Evolutionary conservation across 176 grass and related monocot species (phyloP), one percentile per base, ranked within the genome.

Genomic region (Canna indica): DNA sequence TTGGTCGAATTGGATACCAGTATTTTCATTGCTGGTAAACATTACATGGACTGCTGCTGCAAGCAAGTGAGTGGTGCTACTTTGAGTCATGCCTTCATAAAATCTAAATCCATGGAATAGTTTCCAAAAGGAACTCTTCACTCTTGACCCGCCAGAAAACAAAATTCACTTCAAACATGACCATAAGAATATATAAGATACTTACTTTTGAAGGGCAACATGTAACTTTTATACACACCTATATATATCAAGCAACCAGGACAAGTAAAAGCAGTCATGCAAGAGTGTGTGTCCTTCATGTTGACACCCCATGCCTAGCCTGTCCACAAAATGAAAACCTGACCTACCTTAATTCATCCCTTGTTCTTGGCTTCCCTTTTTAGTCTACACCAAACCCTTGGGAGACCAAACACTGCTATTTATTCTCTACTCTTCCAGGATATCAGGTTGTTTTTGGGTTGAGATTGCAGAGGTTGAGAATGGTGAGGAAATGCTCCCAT

Each of bases 401-500:
- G 60, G 34, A 46, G 44, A 46, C 52, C 52, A 56, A 56, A 56
- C 52, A n/a, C 52, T 56, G 24, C 52, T 62, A 62, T 62, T 31
- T 62, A 62, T 13, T 3, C 28, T 34, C 16, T 64, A 1, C 61
- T 35, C 35, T 30, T 30, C 2, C 16, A 17, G 15, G 14, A 6
- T 35, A 18, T 6, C 15, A 24, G 29, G 30, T 64, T 3, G 22
- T 30, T 28, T 36, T 69, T 27, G n/a, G 25, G n/a, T 26, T 27
- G 16, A 29, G 22, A 14, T 44, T 45, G 66, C 29, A 5, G 10
- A 69, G 24, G 50, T 39, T 46, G 36, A 81, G 42, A 74, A 96
- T 96, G 92, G 83, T 77, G 36, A 88, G 88, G 83, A 96, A 91
- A 75, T 96, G 92, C 71, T 91, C 88, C 14, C 90, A 78, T 71